These are phyloP conservation scores for Parathielavia appendiculata DNA, from an alignment of 495 filamentous ascomycete species.

Conservation along the genomic window DNA sequence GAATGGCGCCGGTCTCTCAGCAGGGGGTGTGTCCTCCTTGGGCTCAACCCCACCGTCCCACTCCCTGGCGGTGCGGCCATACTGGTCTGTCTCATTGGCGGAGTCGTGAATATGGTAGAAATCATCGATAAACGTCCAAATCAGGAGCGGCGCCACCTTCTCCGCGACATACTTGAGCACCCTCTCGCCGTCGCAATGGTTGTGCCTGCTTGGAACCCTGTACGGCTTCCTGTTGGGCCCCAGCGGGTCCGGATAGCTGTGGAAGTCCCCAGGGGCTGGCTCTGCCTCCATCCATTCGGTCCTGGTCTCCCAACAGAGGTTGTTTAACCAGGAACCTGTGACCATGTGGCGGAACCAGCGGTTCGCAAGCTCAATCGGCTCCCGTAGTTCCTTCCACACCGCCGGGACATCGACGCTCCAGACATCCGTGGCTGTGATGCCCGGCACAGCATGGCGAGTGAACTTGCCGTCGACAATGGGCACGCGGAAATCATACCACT, in stretches of 20 bases:
- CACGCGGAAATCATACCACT: slow-evolving; percentile 10
- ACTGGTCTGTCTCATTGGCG: not conserved
- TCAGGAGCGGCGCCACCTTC: not conserved
- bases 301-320: not conserved
- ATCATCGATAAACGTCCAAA: slow-evolving; percentile 11
- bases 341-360: slow-evolving; percentile 10
- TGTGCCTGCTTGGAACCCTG: not conserved
- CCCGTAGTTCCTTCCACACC: slow-evolving; percentile 6
- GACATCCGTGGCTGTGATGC: not conserved
- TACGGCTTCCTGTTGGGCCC: slow-evolving; percentile 1
- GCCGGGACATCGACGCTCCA: slow-evolving; percentile 12
- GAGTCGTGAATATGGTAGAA: not conserved
- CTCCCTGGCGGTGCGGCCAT: not conserved
- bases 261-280: no score
- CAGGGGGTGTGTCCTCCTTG: not conserved
- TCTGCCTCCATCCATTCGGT: slow-evolving; percentile 3
- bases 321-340: not conserved
- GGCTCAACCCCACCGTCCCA: not conserved
- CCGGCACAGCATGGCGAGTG: not conserved
- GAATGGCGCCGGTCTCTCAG: not conserved
- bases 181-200: not conserved
- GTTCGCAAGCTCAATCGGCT: slow-evolving; percentile 4
- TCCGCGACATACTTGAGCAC: not conserved
- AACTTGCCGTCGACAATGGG: not conserved
- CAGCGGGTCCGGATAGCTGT: not conserved